Percentiles rank a stretch among this genome's conserved stretches.
Conservation (phyloP, 352 stramenopile species). For the Phytophthora tubulina region DNA sequence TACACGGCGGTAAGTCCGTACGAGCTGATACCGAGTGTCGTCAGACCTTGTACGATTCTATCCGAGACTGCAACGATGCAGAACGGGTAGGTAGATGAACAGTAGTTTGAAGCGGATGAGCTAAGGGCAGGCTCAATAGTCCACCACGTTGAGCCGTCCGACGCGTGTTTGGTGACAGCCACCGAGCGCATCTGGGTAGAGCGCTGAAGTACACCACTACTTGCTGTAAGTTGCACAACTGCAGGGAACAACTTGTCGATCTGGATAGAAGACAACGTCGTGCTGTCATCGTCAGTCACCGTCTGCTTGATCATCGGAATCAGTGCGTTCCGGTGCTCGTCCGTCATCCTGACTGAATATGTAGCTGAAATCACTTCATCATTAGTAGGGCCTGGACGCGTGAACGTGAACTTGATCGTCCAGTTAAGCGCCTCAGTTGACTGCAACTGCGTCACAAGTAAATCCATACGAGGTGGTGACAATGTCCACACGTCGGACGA, state of each 20-base stretch:
- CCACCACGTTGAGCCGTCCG: conserved; percentile 73
- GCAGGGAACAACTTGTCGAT: conserved; percentile 63
- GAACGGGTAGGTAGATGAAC: conserved; percentile 60
- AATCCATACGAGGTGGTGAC: conserved; percentile 77
- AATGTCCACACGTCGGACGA: conserved; percentile 78
- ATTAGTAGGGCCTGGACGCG: conserved; percentile 66
- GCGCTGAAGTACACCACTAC: conserved; percentile 60
- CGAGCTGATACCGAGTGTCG: conserved; percentile 79
- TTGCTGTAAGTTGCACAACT: conserved; percentile 82
- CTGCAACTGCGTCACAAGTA: conserved; percentile 76
- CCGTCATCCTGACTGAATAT: conserved; percentile 59
- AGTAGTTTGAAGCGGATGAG: conserved; percentile 51
- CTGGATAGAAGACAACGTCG: conserved; percentile 54
- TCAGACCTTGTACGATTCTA: conserved; percentile 87
- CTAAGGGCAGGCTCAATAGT: conserved; percentile 56
- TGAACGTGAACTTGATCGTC: conserved; percentile 78
- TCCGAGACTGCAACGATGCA: conserved; percentile 88
- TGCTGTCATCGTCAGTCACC: conserved; percentile 39
- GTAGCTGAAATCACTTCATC: conserved; percentile 67
- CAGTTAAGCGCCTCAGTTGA: conserved; percentile 76
- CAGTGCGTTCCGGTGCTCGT: conserved; percentile 68
- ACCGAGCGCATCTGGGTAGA: conserved; percentile 66
- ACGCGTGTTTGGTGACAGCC: conserved; percentile 68
- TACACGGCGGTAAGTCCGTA: conserved; percentile 90
- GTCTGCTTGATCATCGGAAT: conserved; percentile 82